Base-by-base conservation (phyloP, 2,329 filamentous ascomycete species). In the Diaporthe velutina region DNA sequence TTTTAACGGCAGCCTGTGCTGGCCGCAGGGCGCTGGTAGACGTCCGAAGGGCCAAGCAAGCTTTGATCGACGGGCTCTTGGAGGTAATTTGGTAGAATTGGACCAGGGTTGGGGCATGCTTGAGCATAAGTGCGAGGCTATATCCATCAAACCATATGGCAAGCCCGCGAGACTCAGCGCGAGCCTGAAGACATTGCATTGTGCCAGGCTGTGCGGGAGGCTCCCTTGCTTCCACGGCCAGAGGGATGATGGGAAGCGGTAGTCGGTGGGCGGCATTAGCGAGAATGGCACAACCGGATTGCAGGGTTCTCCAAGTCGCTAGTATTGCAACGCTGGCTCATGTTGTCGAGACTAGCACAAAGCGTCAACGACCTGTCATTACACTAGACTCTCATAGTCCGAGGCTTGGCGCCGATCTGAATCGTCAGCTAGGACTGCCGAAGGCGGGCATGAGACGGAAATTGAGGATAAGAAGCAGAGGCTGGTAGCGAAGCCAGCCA, bases 291-390 rank as follows among this genome's bases (percentile, higher is more conserved):
- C 48, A 52, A 54, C 48, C 48, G 48, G 64, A 68, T 54, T 68
- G 30, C 64, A 68, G 64, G 64, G 64, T 68, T 68, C 48, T 28
- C 64, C 33, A 68, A 68, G 61, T 54, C 45, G 15, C 33, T 68
- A 68, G 64, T 68, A 68, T 52, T 68, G 48, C 64, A 25, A 68
- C 64, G 64, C 48, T 68, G 64, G 64, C 48, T 68, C 64, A 68
- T 68, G 64, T 68, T 15, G 64, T 68, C 64, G 64, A 68, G 40
- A 40, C 48, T 54, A 68, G 61, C 61, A 50, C 22, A 68, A 54
- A 68, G 64, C 64, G 64, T 68, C 64, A 68, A 54, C 48, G 30
- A 40, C 48, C 64, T 68, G 64, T 68, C 64, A 68, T 68, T 54
- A 54, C 35, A 54, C 45, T 68, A 54, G 64, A 54, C 33, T 68